Percentiles rank a stretch among this genome's conserved stretches.
Evolutionary conservation across 768 basidiomycete species (phyloP).

Genomic region (Naganishia onofrii): DNA sequence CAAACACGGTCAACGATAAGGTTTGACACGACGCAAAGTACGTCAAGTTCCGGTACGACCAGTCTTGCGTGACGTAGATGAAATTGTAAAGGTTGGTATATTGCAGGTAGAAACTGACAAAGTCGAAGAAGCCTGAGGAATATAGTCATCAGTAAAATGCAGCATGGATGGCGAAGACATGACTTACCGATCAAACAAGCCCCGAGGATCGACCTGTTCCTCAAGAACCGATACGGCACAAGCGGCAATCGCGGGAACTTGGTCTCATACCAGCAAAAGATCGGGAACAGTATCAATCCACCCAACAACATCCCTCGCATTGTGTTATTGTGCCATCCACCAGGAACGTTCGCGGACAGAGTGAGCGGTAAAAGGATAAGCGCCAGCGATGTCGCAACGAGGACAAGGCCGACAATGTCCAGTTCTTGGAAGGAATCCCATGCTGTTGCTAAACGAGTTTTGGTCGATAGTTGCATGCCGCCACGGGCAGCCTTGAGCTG

Average conservation of each 20-base stretch:
- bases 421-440: conserved; percentile 27
- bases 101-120: conserved; percentile 59
- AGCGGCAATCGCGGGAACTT: conserved; percentile 62
- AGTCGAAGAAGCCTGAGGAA: conserved; percentile 43
- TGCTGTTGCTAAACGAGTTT: not conserved
- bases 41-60: conserved; percentile 61
- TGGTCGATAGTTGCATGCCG: not conserved
- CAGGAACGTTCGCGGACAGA: conserved; percentile 37
- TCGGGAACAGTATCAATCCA: conserved; percentile 25
- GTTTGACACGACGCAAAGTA: conserved; percentile 67
- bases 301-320: conserved; percentile 38
- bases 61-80: conserved; percentile 50
- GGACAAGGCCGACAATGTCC: conserved; percentile 40
- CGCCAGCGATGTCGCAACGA: conserved; percentile 48
- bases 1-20: conserved; percentile 62
- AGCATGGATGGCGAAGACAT: conserved; percentile 26
- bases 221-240: conserved; percentile 62
- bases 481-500: conserved; percentile 25
- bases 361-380: conserved; percentile 52
- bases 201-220: conserved; percentile 62
- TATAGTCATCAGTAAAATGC: not conserved
- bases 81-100: conserved; percentile 68
- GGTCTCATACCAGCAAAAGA: conserved; percentile 52
- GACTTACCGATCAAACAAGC: conserved; percentile 60
- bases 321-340: conserved; percentile 47